Percentiles rank a stretch among this genome's conserved stretches.
phyloP scores from a whole-genome alignment of 176 grass and related monocot species.

The Bromus sterilis region DNA sequence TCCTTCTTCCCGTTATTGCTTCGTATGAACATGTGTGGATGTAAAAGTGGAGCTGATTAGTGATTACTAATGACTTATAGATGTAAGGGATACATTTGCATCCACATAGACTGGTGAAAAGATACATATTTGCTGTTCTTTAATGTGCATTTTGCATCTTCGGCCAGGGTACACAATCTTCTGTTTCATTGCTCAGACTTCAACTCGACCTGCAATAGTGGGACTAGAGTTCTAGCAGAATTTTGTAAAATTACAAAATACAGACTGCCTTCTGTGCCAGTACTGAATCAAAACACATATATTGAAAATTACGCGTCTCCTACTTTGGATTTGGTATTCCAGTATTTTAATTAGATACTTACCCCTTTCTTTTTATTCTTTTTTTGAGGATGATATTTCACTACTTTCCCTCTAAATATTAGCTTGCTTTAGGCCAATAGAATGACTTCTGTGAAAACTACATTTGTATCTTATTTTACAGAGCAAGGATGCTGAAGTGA shows the following conservation, averaged over 20 bases:
- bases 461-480: conserved; percentile 23
- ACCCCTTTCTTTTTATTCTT: background rate
- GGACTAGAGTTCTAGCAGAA: background rate
- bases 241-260: background rate
- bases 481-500: conserved; percentile 98
- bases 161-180: background rate
- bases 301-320: background rate
- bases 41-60: background rate
- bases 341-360: background rate
- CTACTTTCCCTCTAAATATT: background rate
- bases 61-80: background rate
- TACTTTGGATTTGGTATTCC: background rate
- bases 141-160: background rate
- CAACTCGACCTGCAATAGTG: background rate
- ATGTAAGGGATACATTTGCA: background rate
- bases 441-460: background rate
- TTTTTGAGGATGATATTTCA: background rate
- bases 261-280: background rate
- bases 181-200: background rate
- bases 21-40: background rate
- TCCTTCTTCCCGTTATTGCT: background rate
- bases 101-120: background rate
- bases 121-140: background rate
- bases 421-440: background rate
- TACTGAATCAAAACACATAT: background rate